Conservation (phyloP, 305 asterid species). For the Fraxinus ornus region DNA sequence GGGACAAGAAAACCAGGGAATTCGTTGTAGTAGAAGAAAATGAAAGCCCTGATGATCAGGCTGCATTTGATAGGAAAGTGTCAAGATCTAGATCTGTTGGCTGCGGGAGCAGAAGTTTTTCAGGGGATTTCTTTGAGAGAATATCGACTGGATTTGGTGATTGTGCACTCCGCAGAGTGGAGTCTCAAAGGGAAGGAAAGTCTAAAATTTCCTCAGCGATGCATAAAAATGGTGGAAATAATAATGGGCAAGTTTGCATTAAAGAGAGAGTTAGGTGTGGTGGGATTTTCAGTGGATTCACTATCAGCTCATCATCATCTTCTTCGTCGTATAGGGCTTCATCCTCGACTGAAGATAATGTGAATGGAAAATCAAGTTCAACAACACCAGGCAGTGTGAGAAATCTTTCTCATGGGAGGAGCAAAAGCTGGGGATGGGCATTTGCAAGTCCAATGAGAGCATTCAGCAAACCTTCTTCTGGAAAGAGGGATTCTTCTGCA, state of each 20-base stretch:
- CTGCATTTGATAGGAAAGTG: constrained; percentile 62
- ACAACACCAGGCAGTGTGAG: constrained; percentile 32
- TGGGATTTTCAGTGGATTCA: constrained; percentile 85
- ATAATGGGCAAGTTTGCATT: constrained; percentile 56
- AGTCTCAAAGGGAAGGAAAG: constrained; percentile 92
- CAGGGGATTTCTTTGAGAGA: constrained; percentile 84
- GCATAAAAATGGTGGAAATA: constrained; percentile 36
- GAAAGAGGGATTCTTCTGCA: constrained; percentile 44
- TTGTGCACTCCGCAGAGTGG: constrained; percentile 86
- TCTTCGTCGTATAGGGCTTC: constrained; percentile 66
- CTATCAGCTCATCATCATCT: constrained; percentile 74
- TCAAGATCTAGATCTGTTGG: constrained; percentile 97
- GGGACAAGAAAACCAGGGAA: constrained; percentile 53
- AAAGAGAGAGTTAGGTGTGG: constrained; percentile 85
- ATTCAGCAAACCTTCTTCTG: constrained; percentile 56
- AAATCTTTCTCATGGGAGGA: constrained; percentile 69
- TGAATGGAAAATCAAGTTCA: constrained; percentile 36
- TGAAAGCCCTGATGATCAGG: constrained; percentile 47
- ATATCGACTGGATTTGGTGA: constrained; percentile 93
- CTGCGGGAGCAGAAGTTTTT: constrained; percentile 93
- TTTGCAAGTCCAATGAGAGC: constrained; percentile 95
- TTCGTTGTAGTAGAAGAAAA: constrained; percentile 58
- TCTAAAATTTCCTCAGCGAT: constrained; percentile 36
- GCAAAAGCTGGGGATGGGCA: constrained; percentile 95
- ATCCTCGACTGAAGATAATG: constrained; percentile 49